Percentiles rank a stretch among this genome's conserved stretches.
These are phyloP conservation scores for Fusarium bactridioides DNA, from an alignment of 2,329 filamentous ascomycete genomes.

Conservation along the genomic window DNA sequence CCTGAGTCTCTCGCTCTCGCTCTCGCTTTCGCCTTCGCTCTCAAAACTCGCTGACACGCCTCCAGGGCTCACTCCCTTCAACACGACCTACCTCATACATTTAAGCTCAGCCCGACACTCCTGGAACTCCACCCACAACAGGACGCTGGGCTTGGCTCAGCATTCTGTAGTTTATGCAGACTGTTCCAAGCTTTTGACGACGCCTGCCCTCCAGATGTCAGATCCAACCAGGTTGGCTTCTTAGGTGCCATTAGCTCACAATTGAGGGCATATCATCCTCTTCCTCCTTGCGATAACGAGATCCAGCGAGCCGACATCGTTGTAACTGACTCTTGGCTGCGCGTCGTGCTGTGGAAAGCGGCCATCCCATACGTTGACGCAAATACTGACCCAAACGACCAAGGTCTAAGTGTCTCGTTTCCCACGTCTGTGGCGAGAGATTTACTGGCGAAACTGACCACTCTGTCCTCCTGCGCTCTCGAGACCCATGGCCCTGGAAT, in stretches of 20 bases:
- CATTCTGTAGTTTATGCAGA: slow-evolving; percentile 19
- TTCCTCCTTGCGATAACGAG: slow-evolving; percentile 12
- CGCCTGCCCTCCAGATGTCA: slow-evolving; percentile 6
- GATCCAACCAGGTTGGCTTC: background rate
- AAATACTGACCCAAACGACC: slow-evolving; percentile 11
- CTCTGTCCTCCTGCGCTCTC: slow-evolving; percentile 11
- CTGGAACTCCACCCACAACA: background rate
- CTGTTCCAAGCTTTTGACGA: slow-evolving; percentile 20
- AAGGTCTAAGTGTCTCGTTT: slow-evolving; percentile 15
- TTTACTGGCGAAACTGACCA: slow-evolving; percentile 8
- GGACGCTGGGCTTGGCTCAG: background rate
- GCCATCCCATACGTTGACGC: slow-evolving; percentile 11
- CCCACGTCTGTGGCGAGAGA: slow-evolving; percentile 16
- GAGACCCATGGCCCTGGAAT: slow-evolving; percentile 19
- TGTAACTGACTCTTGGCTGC: slow-evolving; percentile 17
- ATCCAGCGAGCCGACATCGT: slow-evolving; percentile 13
- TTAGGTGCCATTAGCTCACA: slow-evolving; percentile 14
- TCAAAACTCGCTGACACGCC: background rate
- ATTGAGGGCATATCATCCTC: background rate
- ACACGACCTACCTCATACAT: slow-evolving; percentile 15
- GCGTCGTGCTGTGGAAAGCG: slow-evolving; percentile 21
- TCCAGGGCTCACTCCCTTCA: slow-evolving; percentile 15
- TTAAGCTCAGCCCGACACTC: slow-evolving; percentile 19
- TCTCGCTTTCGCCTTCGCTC: background rate
- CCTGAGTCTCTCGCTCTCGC: accelerated